Percentiles rank a stretch among this genome's conserved stretches.
Conservation (phyloP, 2,329 filamentous ascomycete species). For the Calonectria pseudoturangicola region DNA sequence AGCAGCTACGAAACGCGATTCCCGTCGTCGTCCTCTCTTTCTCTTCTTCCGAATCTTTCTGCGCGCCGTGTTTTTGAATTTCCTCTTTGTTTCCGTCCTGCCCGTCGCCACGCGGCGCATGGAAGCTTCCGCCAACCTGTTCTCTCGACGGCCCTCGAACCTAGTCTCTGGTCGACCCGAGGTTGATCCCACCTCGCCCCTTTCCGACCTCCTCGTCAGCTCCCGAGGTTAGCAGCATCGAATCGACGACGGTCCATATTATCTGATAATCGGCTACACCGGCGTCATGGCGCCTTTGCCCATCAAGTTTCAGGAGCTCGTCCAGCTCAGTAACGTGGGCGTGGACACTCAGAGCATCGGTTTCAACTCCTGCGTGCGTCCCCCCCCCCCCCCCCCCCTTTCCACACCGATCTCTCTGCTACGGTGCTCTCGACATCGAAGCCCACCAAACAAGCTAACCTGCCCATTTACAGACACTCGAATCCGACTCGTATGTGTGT, state of each 20-base stretch:
- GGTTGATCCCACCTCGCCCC: conserved; percentile 48
- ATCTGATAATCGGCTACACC: conserved; percentile 55
- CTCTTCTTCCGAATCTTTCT: conserved; percentile 47
- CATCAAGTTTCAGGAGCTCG: conserved; percentile 94
- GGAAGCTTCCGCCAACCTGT: conserved; percentile 59
- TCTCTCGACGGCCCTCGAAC: conserved; percentile 50
- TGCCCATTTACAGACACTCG: conserved; percentile 82
- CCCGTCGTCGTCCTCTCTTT: conserved; percentile 46
- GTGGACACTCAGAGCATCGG: conserved; percentile 76
- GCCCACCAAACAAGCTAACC: conserved; percentile 49
- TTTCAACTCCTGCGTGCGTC: conserved; percentile 86
- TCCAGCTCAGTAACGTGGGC: conserved; percentile 76
- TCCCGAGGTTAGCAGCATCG: conserved; percentile 51
- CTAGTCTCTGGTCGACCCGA: conserved; percentile 53
- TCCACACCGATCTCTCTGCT: conserved; percentile 40
- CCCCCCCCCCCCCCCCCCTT: conserved; percentile 42
- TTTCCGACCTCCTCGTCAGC: conserved; percentile 41
- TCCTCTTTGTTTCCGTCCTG: conserved; percentile 38
- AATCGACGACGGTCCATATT: conserved; percentile 50
- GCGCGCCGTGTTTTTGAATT: conserved; percentile 41
- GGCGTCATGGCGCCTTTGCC: conserved; percentile 81
- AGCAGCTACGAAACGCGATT: conserved; percentile 52
- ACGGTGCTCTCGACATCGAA: conserved; percentile 14
- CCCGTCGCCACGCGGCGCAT: conserved; percentile 60
- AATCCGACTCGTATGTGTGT: conserved; percentile 97